Percentiles rank a stretch among this genome's conserved stretches.
phyloP scores from a whole-genome alignment of 2,329 filamentous ascomycete species.

The Penicillium corylophilum region DNA sequence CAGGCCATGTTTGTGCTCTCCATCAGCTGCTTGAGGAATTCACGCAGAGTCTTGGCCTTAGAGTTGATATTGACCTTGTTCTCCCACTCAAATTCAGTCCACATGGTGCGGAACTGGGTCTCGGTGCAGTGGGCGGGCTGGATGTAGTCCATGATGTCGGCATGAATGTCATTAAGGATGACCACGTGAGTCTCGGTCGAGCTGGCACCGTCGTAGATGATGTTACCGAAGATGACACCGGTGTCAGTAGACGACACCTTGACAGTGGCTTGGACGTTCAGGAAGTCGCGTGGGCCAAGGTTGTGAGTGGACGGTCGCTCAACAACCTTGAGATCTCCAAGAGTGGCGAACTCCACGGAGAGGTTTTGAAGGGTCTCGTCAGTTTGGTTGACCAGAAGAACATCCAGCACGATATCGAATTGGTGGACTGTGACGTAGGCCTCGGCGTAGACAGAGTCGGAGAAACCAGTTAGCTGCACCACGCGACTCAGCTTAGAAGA shows the following conservation, averaged over 20 bases:
- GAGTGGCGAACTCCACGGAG: slow-evolving; percentile 96
- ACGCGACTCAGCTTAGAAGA: slow-evolving; percentile 93
- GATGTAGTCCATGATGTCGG: slow-evolving; percentile 99
- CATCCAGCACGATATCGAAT: slow-evolving; percentile 96
- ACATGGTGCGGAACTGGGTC: slow-evolving; percentile 99
- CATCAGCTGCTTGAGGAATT: slow-evolving; percentile 94
- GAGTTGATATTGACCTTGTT: slow-evolving; percentile 99
- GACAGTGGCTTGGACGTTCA: slow-evolving; percentile 97
- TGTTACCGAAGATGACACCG: slow-evolving; percentile 97
- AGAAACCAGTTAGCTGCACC: slow-evolving; percentile 96
- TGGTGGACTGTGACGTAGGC: slow-evolving; percentile 98
- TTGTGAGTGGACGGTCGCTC: slow-evolving; percentile 96
- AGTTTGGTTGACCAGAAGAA: slow-evolving; percentile 95
- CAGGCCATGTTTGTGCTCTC: slow-evolving; percentile 98
- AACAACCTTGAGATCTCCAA: slow-evolving; percentile 96
- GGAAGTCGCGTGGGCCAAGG: slow-evolving; percentile 90
- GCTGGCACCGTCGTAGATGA: slow-evolving; percentile 92
- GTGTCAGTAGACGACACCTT: slow-evolving; percentile 98
- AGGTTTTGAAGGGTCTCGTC: slow-evolving; percentile 95
- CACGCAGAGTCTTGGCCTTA: slow-evolving; percentile 85
- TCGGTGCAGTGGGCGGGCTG: slow-evolving; percentile 95
- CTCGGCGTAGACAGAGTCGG: slow-evolving; percentile 96
- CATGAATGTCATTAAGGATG: slow-evolving; percentile 95
- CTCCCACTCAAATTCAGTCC: slow-evolving; percentile 99
- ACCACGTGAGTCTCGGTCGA: slow-evolving; percentile 94